A percentile compares a stretch with the other conserved stretches of the same genome.
phyloP scores from a whole-genome alignment of 164 flowering plant genomes.

The Piper longum region DNA sequence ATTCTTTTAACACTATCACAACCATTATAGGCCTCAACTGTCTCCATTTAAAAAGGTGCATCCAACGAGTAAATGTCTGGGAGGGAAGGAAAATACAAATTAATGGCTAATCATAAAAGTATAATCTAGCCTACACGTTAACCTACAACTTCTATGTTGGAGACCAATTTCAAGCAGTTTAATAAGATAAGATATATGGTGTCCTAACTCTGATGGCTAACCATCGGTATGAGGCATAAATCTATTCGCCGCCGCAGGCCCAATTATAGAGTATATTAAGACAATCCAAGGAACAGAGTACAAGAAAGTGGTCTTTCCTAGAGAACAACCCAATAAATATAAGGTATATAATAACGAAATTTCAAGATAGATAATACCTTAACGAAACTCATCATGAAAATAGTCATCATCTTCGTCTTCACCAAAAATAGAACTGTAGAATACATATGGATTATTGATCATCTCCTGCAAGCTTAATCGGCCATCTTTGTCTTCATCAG shows the following conservation, averaged over 20 bases:
- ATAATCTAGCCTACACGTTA: no score
- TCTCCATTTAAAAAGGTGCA: not conserved
- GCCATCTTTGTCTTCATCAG: slow-evolving; percentile 84
- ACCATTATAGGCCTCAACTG: not conserved
- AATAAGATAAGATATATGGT: no score
- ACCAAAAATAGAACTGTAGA: slow-evolving; percentile 73
- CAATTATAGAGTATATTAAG: not conserved
- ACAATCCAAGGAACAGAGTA: not conserved
- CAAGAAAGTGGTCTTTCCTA: not conserved
- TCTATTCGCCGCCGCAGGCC: not conserved
- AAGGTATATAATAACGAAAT: not conserved
- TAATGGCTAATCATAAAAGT: no score
- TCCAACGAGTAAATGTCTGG: not conserved
- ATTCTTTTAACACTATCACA: no score
- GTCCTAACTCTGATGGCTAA: no score
- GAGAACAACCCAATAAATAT: not conserved
- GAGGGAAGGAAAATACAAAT: no score
- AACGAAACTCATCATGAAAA: slow-evolving; percentile 85
- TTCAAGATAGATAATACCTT: not conserved
- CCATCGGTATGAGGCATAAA: not conserved
- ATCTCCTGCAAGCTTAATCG: slow-evolving; percentile 65
- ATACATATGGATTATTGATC: slow-evolving; percentile 83
- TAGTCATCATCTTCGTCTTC: slow-evolving; percentile 70
- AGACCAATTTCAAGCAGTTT: no score
- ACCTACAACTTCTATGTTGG: no score